These are phyloP conservation scores for Russula emetica DNA, from an alignment of 768 basidiomycete genomes.

Conservation along the genomic window DNA sequence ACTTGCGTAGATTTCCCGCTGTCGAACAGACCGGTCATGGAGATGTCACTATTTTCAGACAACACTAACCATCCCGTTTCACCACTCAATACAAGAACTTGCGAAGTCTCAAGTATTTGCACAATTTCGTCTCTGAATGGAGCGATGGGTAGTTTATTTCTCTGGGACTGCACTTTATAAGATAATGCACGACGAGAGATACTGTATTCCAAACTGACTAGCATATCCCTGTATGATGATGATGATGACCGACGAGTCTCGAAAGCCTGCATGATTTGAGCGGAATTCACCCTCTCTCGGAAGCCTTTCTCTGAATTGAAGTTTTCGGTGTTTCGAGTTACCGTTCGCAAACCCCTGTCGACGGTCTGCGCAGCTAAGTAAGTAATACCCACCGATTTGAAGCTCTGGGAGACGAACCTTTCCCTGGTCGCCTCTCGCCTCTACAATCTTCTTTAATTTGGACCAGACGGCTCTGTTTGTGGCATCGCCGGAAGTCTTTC, in stretches of 20 bases:
- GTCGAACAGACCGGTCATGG: conserved; percentile 5
- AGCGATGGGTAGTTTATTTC: conserved; percentile 82
- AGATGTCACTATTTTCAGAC: conserved; percentile 14
- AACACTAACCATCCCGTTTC: conserved; percentile 64
- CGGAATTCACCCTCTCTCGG: conserved; percentile 32
- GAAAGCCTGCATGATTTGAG: conserved; percentile 57
- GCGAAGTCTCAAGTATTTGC: conserved; percentile 61
- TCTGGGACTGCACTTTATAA: conserved; percentile 49
- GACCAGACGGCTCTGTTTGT: conserved; percentile 70
- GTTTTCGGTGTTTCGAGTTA: not conserved
- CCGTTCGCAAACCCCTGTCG: conserved; percentile 3
- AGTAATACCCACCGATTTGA: not conserved
- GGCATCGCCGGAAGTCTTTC: conserved; percentile 57
- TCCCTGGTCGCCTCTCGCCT: conserved; percentile 48
- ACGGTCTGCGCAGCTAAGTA: conserved; percentile 18
- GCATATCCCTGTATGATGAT: conserved; percentile 79
- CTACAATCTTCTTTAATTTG: conserved; percentile 58
- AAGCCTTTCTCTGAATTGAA: conserved; percentile 6
- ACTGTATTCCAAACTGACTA: conserved; percentile 48
- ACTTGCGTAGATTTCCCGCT: conserved; percentile 98
- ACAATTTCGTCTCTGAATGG: conserved; percentile 71
- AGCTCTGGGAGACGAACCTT: conserved; percentile 39
- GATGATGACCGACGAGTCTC: conserved; percentile 54
- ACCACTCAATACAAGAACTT: conserved; percentile 83
- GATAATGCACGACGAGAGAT: not conserved